Base-by-base conservation (phyloP, 805 yeast genomes). In the Wickerhamomyces pijperi region DNA sequence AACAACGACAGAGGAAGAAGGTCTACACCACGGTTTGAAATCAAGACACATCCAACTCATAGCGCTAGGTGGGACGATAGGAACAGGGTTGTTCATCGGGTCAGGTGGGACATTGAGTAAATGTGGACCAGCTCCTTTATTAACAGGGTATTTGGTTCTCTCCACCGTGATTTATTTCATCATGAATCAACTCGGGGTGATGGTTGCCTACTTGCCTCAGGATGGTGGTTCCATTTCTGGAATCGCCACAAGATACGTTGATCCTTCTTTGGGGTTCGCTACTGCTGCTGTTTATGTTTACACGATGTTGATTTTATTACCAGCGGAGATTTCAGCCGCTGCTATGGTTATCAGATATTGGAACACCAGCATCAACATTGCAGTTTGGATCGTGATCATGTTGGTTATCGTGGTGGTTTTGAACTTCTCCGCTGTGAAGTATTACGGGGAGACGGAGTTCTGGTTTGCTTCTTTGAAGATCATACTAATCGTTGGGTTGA, bases 51-150 rank as follows among this genome's bases (percentile, higher is more conserved):
- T 84, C 46, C 84, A 82, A 48, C 70, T 83, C 75, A 82, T 84
- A 61, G 88, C 94, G 36, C 67, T 83, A 42, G 94, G 92, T 50
- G 88, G 90, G 36, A 71, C 80, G 43, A 82, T 85, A 48, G 95
- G 95, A 51, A 79, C 92, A 2, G 95, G 94, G 55, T 65, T 85
- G 38, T 76, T 85, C 44, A 81, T 85, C 28, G 86, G 86, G 51
- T 70, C 86, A 1, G 84, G 85, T 43, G 57, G 68, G 15, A 71
- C 83, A 3, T 59, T 82, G 38, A 47, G 68, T 16, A 63, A 68
- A 25, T 82, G 85, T 55, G 92, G 92, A 20, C 90, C 92, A n/a
- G 83, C 80, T 1, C 74, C 73, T 21, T 47, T 76, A 29, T 65
- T 83, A 31, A 61, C 75, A 19, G 76, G 86, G 12, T 83, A 81